Evolutionary conservation across 805 yeast species (phyloP), one percentile per base, ranked within the genome.

Genomic region (Pichia californica): DNA sequence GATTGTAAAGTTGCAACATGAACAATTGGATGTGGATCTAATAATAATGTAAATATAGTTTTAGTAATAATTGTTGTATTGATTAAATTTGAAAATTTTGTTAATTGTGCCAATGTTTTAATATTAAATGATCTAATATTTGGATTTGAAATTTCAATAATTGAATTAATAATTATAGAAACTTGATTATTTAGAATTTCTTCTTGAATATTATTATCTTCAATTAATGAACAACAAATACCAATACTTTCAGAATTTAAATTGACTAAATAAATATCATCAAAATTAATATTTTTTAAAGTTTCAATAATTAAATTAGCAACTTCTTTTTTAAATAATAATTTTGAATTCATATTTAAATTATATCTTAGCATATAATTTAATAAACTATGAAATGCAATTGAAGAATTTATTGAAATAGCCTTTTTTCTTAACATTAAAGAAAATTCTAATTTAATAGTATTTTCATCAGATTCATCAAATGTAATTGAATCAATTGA

Each of bases 1-100:
- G 93, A 74, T 37, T 73, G 74, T 52, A 88, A 58, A 1, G 91
- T 71, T 71, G 88, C 82, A 43, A 76, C 72, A 57, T 86, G 89
- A 15, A 93, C 88, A 1, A 77, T 66, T 0, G 96, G 96, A 57
- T 89, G 91, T 0, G 96, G 89, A 60, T 91, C 98, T 18, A 65
- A 65, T 4, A 81, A 59, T 25, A 91, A 67, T 14, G 84, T 79
- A 31, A 72, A 60, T 3, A 80, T 55, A 5, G 87, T 77, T 29
- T 78, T 79, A 44, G 73, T 67, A 4, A 82, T 73, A 4, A 74
- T 56, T 27, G 69, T 68, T 4, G 73, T 59, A 8, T 79, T 56
- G 20, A 49, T 41, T 20, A 57, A 41, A 29, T 47, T 49, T 8
- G 63, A 52, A 43, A 49, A 54, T 36, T 56, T 51, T 1, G 58